These are phyloP conservation scores for Gentiana dahurica DNA, from an alignment of 257 asterid genomes.

Conservation along the genomic window DNA sequence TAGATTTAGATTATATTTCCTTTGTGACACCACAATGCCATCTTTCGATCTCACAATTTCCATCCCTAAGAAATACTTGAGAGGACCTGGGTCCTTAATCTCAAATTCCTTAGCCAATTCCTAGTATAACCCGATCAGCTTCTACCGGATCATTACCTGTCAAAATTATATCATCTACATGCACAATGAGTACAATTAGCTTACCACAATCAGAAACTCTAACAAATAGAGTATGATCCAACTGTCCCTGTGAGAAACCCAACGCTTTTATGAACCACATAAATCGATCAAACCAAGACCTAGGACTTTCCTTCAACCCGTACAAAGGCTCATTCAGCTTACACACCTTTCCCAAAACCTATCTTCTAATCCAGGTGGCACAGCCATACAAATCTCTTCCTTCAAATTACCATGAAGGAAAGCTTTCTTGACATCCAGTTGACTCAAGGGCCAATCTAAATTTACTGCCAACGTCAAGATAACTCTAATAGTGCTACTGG, in stretches of 20 bases:
- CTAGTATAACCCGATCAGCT: neutral
- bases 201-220: neutral
- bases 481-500: no score
- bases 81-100: neutral
- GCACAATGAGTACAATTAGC: neutral
- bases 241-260: conserved; percentile 2
- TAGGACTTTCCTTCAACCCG: neutral
- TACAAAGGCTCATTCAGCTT: neutral
- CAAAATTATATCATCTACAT: neutral
- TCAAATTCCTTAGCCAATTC: neutral
- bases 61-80: neutral
- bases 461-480: no score
- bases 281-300: neutral
- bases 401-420: no score
- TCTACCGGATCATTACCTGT: neutral
- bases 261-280: neutral
- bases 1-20: neutral
- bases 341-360: no score
- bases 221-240: neutral
- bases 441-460: no score
- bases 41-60: no score
- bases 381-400: no score
- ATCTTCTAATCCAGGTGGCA: no score
- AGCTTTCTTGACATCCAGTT: no score
- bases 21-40: no score